Evolutionary conservation across 306 rosid genomes (phyloP).

Genomic region (Senna siamea): DNA sequence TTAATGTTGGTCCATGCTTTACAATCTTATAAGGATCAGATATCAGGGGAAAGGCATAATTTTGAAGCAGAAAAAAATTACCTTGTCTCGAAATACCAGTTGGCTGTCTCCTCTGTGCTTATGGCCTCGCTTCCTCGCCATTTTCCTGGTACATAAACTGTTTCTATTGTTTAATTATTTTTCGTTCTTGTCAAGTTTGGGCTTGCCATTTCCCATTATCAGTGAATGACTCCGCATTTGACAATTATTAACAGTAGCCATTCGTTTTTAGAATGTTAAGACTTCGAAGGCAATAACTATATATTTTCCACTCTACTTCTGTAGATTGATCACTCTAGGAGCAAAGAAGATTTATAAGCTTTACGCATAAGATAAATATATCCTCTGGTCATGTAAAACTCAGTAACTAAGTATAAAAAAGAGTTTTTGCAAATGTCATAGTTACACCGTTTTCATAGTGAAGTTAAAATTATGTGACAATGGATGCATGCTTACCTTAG

Average conservation of each 20-base stretch:
- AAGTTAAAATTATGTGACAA: background rate
- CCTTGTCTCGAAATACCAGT: slow-evolving; percentile 72
- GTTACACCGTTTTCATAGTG: background rate
- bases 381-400: background rate
- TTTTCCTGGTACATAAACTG: slow-evolving; percentile 69
- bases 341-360: background rate
- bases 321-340: background rate
- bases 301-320: background rate
- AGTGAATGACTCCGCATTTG: background rate
- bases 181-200: background rate
- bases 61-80: slow-evolving; percentile 51
- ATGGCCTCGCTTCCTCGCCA: slow-evolving; percentile 83
- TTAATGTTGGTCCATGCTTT: slow-evolving; percentile 72
- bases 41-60: slow-evolving; percentile 49
- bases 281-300: background rate
- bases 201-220: slow-evolving; percentile 15
- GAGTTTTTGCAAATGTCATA: background rate
- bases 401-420: background rate
- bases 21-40: slow-evolving; percentile 61
- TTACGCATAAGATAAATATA: background rate
- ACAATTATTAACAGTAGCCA: background rate
- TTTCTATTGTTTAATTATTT: background rate
- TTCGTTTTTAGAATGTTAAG: background rate
- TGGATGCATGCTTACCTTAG: background rate
- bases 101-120: slow-evolving; percentile 77